These are phyloP conservation scores for Exsudoporus frostii DNA, from an alignment of 768 basidiomycete genomes.

Conservation along the genomic window DNA sequence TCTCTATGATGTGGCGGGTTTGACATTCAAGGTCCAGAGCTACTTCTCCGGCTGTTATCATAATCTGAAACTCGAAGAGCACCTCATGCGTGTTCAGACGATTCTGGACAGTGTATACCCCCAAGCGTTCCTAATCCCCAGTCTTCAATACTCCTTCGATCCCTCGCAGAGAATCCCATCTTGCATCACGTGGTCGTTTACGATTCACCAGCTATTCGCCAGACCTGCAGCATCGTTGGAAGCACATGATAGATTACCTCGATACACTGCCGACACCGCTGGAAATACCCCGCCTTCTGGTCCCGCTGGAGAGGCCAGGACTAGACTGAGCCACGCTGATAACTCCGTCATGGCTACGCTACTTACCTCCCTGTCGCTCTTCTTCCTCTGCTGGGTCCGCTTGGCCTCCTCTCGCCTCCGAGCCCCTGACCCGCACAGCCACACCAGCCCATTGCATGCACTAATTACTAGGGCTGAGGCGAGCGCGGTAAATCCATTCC, in stretches of 20 bases:
- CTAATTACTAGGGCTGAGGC: constrained; percentile 3
- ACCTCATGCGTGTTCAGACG: constrained; percentile 8
- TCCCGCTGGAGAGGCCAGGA: too few relatives aligned
- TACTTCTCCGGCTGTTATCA: constrained; percentile 16
- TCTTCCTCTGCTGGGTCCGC: too few relatives aligned
- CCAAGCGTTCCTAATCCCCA: neutral
- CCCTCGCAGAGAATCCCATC: neutral
- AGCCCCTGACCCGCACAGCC: too few relatives aligned
- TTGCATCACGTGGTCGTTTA: neutral
- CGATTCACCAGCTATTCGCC: constrained; percentile 1
- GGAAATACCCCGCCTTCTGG: neutral
- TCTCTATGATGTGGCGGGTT: neutral
- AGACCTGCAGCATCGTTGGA: constrained; percentile 1
- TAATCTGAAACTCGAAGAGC: constrained; percentile 11
- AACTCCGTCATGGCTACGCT: too few relatives aligned
- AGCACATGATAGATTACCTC: neutral
- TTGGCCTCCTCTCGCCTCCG: too few relatives aligned
- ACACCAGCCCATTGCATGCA: neutral
- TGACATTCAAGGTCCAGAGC: neutral
- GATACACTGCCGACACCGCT: neutral
- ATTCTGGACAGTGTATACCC: neutral
- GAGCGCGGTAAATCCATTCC: constrained; percentile 8
- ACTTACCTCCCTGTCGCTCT: too few relatives aligned
- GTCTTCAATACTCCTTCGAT: constrained; percentile 4
- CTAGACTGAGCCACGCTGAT: too few relatives aligned